These are phyloP conservation scores for Vigna radiata DNA, from an alignment of 306 rosid genomes.

Conservation along the genomic window DNA sequence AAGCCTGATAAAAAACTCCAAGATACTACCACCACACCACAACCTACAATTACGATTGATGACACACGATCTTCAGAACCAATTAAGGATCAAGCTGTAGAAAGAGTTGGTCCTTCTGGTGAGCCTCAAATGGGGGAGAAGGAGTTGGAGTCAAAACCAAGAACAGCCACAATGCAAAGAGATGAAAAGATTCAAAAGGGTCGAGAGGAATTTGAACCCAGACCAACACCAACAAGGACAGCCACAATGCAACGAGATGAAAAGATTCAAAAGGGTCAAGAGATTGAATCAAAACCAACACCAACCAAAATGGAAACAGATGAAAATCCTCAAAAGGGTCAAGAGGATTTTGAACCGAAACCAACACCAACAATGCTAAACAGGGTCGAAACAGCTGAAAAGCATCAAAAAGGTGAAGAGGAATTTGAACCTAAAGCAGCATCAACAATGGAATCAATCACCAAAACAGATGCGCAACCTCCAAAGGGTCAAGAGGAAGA, in stretches of 20 bases:
- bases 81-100: slow-evolving; percentile 21
- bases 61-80: slow-evolving; percentile 18
- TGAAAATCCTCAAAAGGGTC: slow-evolving; percentile 14
- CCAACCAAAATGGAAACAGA: not conserved
- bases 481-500: slow-evolving; percentile 25
- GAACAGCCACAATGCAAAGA: not conserved
- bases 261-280: slow-evolving; percentile 31
- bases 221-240: not conserved
- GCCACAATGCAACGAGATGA: not conserved
- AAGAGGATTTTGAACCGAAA: slow-evolving; percentile 33
- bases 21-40: slow-evolving; percentile 27
- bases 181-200: slow-evolving; percentile 36
- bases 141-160: slow-evolving; percentile 37
- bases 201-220: slow-evolving; percentile 19
- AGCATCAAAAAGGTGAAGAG: slow-evolving; percentile 22
- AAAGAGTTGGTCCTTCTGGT: not conserved
- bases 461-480: slow-evolving; percentile 22
- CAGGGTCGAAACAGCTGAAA: not conserved
- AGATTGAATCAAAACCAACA: slow-evolving; percentile 35
- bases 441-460: not conserved
- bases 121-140: slow-evolving; percentile 31
- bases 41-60: not conserved
- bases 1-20: slow-evolving; percentile 12
- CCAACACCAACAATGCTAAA: not conserved
- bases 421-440: slow-evolving; percentile 37